These are phyloP conservation scores for Didymella lethalis DNA, from an alignment of 2,329 filamentous ascomycete species.

Conservation along the genomic window DNA sequence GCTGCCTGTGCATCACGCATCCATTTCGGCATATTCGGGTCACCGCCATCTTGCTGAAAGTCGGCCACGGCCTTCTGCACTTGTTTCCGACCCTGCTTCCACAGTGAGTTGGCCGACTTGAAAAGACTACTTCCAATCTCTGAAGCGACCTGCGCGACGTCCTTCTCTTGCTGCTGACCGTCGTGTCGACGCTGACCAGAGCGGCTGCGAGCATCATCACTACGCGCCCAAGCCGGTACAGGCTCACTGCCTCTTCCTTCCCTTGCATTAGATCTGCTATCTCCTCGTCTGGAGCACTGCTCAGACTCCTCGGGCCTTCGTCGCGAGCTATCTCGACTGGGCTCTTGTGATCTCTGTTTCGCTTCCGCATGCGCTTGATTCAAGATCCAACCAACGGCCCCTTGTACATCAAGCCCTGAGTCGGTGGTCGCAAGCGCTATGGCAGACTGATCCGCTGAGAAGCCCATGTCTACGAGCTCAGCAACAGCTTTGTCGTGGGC, in stretches of 20 bases:
- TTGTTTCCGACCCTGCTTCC: slow-evolving; percentile 94
- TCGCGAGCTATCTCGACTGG: slow-evolving; percentile 39
- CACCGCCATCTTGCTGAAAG: slow-evolving; percentile 72
- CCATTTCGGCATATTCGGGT: slow-evolving; percentile 89
- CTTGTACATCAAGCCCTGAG: slow-evolving; percentile 80
- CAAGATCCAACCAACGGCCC: slow-evolving; percentile 85
- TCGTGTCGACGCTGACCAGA: slow-evolving; percentile 60
- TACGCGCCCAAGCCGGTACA: slow-evolving; percentile 70
- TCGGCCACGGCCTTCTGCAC: slow-evolving; percentile 92
- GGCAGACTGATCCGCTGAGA: slow-evolving; percentile 82
- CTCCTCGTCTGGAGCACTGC: slow-evolving; percentile 36
- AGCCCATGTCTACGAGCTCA: slow-evolving; percentile 94
- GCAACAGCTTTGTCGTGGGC: slow-evolving; percentile 81
- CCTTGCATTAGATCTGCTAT: slow-evolving; percentile 40
- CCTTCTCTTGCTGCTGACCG: slow-evolving; percentile 67
- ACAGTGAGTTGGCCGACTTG: slow-evolving; percentile 93
- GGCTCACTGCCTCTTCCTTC: slow-evolving; percentile 44
- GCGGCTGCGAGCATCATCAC: slow-evolving; percentile 60
- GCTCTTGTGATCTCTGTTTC: slow-evolving; percentile 68
- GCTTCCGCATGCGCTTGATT: slow-evolving; percentile 89
- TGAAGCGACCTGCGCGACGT: slow-evolving; percentile 81
- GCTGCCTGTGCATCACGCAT: slow-evolving; percentile 75
- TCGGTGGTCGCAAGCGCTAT: slow-evolving; percentile 82
- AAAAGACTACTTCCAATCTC: slow-evolving; percentile 84
- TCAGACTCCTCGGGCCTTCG: slow-evolving; percentile 37